These are phyloP conservation scores for Volvariella surrecta DNA, from an alignment of 1,284 basidiomycete genomes.

Conservation along the genomic window DNA sequence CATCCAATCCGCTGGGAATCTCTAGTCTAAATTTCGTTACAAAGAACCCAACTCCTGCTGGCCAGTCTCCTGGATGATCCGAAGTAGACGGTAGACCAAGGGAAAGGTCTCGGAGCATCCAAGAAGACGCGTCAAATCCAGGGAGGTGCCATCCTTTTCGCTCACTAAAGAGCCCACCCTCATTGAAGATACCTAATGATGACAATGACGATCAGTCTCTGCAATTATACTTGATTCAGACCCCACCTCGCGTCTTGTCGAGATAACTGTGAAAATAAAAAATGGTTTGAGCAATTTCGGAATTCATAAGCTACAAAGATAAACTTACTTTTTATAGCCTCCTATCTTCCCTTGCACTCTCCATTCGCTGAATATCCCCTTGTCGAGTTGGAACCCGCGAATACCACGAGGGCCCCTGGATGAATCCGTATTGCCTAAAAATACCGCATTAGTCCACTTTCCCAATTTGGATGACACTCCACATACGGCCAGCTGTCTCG, in stretches of 20 bases:
- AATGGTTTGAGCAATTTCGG: conserved; percentile 2
- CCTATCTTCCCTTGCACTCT: conserved; percentile 77
- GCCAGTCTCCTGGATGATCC: conserved; percentile 16
- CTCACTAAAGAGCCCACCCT: conserved; percentile 75
- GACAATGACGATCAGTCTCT: not conserved
- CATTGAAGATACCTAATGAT: conserved; percentile 44
- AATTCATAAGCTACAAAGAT: not conserved
- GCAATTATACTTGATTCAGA: conserved; percentile 14
- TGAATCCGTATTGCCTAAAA: conserved; percentile 21
- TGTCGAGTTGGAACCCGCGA: conserved; percentile 60
- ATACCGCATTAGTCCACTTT: too few relatives aligned
- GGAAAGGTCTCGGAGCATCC: conserved; percentile 45
- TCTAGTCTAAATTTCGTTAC: conserved; percentile 59
- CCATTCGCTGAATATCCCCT: conserved; percentile 59
- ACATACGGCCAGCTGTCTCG: conserved; percentile 43
- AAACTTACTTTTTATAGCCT: conserved; percentile 57
- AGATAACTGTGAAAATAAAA: conserved; percentile 36
- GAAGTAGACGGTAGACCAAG: conserved; percentile 40
- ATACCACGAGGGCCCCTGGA: conserved; percentile 71
- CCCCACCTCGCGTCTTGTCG: conserved; percentile 48
- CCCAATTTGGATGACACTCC: too few relatives aligned
- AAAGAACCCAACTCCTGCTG: conserved; percentile 73
- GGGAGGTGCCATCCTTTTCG: conserved; percentile 79
- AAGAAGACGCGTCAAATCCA: conserved; percentile 54
- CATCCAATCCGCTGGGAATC: conserved; percentile 52